Evolutionary conservation across 2,329 filamentous ascomycete genomes (phyloP), one percentile per base, ranked within the genome.

Genomic region (Leptographium lundbergii): DNA sequence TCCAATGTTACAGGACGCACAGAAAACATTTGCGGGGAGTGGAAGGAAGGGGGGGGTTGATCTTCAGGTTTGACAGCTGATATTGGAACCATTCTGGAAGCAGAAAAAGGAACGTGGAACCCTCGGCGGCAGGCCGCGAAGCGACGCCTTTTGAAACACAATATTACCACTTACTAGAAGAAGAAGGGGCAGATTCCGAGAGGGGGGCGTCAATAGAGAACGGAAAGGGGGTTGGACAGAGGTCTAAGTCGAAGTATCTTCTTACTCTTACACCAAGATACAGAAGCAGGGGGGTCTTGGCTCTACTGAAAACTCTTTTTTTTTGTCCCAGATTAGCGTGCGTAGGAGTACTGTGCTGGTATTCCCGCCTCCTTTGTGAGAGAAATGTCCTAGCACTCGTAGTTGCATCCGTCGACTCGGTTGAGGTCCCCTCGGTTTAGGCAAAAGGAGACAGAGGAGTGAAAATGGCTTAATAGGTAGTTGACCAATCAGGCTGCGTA

Each of bases 401-500:
- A 27, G n/a, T 29, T 45, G 22, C 6, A 17, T 29, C 53, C 53
- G 32, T 54, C 39, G 34, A 54, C 53, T 54, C 29, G 52, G 52
- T 36, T 42, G 36, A 57, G 10, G 47, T 27, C n/a, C 32, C 10
- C 22, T 54, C 34, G 42, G 47, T 48, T 48, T 54, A 34, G 36
- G 59, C 53, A 27, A 47, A 34, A 52, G 22, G 27, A 55, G 47
- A 39, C 53, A 56, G 27, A 58, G 54, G 48, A 34, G 39, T 57
- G 54, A 32, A 56, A 57, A 60, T 54, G 54, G 57, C 47, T 56
- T 54, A 24, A 47, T 32, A 45, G 2, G n/a, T 24, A 11, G 51
- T 29, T 10, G 7, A 48, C 63, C 63, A 64, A 64, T 64, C 34
- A 57, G 22, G 22, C 13, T 17, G 11, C 57, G 45, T 58, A 62